Conservation (phyloP, 306 rosid genomes). For the Pachyrhizus erosus region DNA sequence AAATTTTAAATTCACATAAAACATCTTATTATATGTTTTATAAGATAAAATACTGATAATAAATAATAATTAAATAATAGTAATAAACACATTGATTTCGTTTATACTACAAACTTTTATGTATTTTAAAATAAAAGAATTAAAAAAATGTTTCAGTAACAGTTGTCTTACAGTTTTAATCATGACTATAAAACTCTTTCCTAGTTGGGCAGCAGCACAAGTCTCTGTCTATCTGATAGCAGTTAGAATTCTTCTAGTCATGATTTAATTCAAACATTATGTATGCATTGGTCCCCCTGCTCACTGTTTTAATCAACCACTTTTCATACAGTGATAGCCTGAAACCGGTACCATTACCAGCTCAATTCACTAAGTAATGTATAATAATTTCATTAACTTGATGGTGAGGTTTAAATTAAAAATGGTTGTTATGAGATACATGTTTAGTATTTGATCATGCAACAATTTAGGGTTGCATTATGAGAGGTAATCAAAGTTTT, state of each 20-base stretch:
- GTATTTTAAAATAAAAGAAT: too few species aligned
- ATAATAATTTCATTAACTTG: conserved; percentile 36
- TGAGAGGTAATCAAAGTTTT: conserved; percentile 9
- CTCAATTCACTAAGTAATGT: conserved; percentile 24
- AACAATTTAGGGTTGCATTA: conserved; percentile 32
- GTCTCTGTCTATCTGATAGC: not conserved
- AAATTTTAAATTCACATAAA: too few species aligned
- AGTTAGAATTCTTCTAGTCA: not conserved
- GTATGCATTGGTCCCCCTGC: not conserved
- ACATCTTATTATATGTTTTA: too few species aligned
- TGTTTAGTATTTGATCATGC: conserved; percentile 32
- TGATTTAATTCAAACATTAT: not conserved
- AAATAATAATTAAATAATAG: too few species aligned
- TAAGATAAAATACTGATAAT: too few species aligned
- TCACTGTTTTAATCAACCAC: conserved; percentile 22
- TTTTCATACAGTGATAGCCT: conserved; percentile 29
- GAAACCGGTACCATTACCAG: conserved; percentile 18
- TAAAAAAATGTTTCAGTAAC: not conserved
- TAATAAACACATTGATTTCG: not conserved
- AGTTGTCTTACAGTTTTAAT: not conserved
- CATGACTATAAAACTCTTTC: not conserved
- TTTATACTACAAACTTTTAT: too few species aligned
- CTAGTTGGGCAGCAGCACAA: not conserved
- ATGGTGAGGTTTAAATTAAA: conserved; percentile 36
- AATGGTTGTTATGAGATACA: conserved; percentile 32